A percentile compares a stretch with the other conserved stretches of the same genome.
Evolutionary conservation across 352 stramenopile species (phyloP).

Genomic region (Phytophthora citricola): DNA sequence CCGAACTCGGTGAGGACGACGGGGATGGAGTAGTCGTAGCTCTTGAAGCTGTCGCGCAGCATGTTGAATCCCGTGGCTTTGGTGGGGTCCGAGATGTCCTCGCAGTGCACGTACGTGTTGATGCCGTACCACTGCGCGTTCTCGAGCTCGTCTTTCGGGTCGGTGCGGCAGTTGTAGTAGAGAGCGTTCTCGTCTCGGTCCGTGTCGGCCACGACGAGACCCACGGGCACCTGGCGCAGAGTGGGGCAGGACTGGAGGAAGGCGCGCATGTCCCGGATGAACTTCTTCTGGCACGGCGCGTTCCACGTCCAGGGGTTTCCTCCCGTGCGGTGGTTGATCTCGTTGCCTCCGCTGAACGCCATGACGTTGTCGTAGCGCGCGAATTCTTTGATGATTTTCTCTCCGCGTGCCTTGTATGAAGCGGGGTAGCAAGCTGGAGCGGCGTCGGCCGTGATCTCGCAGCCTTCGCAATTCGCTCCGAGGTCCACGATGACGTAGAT

Average conservation of each 20-base stretch:
- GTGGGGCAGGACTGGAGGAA: slow-evolving; percentile 67
- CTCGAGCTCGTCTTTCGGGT: slow-evolving; percentile 65
- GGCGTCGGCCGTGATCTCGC: slow-evolving; percentile 65
- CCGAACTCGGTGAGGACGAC: slow-evolving; percentile 43
- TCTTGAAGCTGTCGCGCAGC: slow-evolving; percentile 63
- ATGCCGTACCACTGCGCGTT: slow-evolving; percentile 87
- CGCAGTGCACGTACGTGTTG: slow-evolving; percentile 86
- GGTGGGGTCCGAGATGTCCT: slow-evolving; percentile 48
- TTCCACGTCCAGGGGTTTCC: slow-evolving; percentile 60
- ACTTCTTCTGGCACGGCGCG: slow-evolving; percentile 90
- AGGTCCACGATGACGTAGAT: slow-evolving; percentile 85
- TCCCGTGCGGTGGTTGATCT: slow-evolving; percentile 77
- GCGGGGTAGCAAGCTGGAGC: slow-evolving; percentile 66
- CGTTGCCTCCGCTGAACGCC: slow-evolving; percentile 80
- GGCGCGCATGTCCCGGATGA: slow-evolving; percentile 85
- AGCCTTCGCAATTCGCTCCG: slow-evolving; percentile 63
- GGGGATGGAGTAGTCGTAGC: slow-evolving; percentile 60
- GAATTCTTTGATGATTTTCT: slow-evolving; percentile 86
- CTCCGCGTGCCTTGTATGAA: slow-evolving; percentile 73
- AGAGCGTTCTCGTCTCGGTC: slow-evolving; percentile 64
- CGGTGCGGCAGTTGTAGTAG: slow-evolving; percentile 88
- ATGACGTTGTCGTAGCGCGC: slow-evolving; percentile 86
- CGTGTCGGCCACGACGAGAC: slow-evolving; percentile 73
- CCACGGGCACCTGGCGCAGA: slow-evolving; percentile 77
- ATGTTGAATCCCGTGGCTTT: slow-evolving; percentile 66